Conservation (phyloP, 164 flowering plant genomes). For the Echeveria elegans region DNA sequence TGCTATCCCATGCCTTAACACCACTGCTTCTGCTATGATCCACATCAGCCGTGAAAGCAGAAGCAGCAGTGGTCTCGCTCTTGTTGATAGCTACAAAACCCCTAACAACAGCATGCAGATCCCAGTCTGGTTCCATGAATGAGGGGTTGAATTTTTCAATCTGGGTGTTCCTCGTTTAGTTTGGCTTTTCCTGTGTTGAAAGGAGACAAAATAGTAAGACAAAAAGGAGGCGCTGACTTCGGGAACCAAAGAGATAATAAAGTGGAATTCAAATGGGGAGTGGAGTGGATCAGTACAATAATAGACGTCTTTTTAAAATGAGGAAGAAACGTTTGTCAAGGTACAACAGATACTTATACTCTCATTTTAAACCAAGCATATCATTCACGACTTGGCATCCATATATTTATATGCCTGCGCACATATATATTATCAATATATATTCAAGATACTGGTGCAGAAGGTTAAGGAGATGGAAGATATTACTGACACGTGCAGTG, state of each 20-base stretch:
- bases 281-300: background rate
- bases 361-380: background rate
- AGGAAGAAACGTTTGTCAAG: background rate
- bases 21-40: background rate
- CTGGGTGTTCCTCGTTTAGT: background rate
- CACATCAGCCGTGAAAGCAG: constrained; percentile 17
- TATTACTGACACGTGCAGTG: background rate
- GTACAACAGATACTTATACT: background rate
- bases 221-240: constrained; percentile 7
- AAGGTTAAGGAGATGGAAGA: constrained; percentile 1
- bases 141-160: background rate
- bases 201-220: constrained; percentile 8
- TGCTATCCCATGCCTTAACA: background rate
- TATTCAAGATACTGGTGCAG: background rate
- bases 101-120: constrained; percentile 89
- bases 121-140: constrained; percentile 80
- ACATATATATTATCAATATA: background rate
- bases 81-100: constrained; percentile 39
- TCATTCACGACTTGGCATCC: background rate
- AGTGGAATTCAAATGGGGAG: background rate
- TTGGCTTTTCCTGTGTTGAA: constrained; percentile 23
- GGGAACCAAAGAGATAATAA: constrained; percentile 2
- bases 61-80: constrained; percentile 14
- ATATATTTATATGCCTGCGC: background rate
- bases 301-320: background rate